These are phyloP conservation scores for Brassica nigra DNA, from an alignment of 345 rosid species.

Conservation along the genomic window DNA sequence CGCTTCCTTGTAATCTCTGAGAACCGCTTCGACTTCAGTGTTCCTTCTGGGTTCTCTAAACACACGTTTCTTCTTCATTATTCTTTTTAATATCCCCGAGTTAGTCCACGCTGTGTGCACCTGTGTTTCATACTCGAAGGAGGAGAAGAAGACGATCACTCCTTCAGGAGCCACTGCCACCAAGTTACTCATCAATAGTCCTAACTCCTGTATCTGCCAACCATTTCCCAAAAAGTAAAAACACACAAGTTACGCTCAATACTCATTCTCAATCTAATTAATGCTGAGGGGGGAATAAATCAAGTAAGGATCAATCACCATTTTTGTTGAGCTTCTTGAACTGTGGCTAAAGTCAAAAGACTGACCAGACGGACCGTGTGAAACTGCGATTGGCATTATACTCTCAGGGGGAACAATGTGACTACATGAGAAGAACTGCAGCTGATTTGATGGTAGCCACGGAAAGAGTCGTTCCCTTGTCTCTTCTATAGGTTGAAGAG, in stretches of 20 bases:
- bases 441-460: conserved; percentile 61
- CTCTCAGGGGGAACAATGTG: conserved; percentile 88
- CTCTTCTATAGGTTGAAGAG: conserved; percentile 95
- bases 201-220: conserved; percentile 81
- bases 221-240: not conserved
- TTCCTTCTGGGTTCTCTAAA: conserved; percentile 86
- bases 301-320: conserved; percentile 49
- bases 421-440: conserved; percentile 83
- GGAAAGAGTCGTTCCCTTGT: conserved; percentile 93
- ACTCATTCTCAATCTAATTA: conserved; percentile 13
- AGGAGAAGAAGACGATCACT: conserved; percentile 89
- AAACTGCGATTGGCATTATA: conserved; percentile 76
- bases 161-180: conserved; percentile 83
- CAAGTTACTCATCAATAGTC: conserved; percentile 82
- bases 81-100: conserved; percentile 77
- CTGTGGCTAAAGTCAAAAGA: conserved; percentile 85
- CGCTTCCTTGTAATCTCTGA: conserved; percentile 76
- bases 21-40: conserved; percentile 69
- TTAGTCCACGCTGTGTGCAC: conserved; percentile 77
- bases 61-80: conserved; percentile 68
- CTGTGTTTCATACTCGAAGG: conserved; percentile 81
- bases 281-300: not conserved
- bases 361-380: conserved; percentile 81
- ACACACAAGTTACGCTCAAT: conserved; percentile 11
- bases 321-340: conserved; percentile 63